Evolutionary conservation across 768 basidiomycete species (phyloP).

Genomic region (Imleria badia): DNA sequence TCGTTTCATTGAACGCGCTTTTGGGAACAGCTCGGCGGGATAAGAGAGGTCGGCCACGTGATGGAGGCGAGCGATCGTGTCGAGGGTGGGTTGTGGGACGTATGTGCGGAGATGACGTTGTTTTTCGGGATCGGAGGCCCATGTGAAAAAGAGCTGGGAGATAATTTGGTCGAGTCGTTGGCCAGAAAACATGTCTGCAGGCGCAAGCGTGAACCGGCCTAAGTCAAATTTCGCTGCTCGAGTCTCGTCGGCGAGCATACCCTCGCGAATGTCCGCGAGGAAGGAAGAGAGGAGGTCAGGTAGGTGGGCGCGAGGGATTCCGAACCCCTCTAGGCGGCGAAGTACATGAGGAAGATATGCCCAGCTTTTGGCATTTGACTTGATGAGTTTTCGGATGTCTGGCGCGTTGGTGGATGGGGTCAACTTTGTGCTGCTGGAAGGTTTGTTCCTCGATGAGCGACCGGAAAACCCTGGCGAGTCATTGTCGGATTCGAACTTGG

Average conservation of each 20-base stretch:
- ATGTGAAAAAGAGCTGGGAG: conserved; percentile 54
- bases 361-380: conserved; percentile 42
- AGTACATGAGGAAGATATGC: conserved; percentile 29
- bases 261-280: conserved; percentile 37
- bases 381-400: conserved; percentile 31
- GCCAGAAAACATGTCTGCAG: conserved; percentile 25
- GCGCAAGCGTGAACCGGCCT: conserved; percentile 40
- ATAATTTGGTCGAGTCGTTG: conserved; percentile 47
- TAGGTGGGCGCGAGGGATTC: conserved; percentile 43
- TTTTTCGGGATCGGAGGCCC: conserved; percentile 44
- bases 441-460: not conserved
- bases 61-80: conserved; percentile 38
- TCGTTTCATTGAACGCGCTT: conserved; percentile 61
- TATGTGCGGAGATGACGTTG: conserved; percentile 22
- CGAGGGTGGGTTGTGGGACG: conserved; percentile 35
- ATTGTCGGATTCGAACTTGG: not conserved
- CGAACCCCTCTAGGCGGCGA: conserved; percentile 47
- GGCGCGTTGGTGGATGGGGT: not conserved
- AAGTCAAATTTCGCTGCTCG: conserved; percentile 37
- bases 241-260: conserved; percentile 21
- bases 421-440: not conserved
- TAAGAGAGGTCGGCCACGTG: conserved; percentile 42
- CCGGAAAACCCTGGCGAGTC: not conserved
- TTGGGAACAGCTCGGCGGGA: conserved; percentile 47
- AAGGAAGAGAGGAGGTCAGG: conserved; percentile 44